Percentiles rank a stretch among this genome's conserved stretches.
These are phyloP conservation scores for Apiospora kogelbergensis DNA, from an alignment of 2,329 filamentous ascomycete species.

Conservation along the genomic window DNA sequence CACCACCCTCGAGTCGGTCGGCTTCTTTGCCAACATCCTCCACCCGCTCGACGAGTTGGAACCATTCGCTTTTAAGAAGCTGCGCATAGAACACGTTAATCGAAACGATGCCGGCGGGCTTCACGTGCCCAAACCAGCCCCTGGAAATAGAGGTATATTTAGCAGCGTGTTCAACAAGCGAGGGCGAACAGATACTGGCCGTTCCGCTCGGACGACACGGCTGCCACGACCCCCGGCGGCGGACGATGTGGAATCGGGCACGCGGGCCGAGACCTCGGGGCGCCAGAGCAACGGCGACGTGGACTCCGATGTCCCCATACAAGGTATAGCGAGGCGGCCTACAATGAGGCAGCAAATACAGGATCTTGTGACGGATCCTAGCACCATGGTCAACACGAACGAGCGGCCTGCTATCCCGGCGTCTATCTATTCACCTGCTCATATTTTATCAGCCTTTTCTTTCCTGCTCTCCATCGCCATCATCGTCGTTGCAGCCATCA, in stretches of 20 bases:
- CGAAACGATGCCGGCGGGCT: conserved; percentile 21
- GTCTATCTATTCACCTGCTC: conserved; percentile 49
- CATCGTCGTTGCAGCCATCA: conserved; percentile 40
- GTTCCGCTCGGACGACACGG: not conserved
- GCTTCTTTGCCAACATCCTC: conserved; percentile 63
- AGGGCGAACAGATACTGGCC: conserved; percentile 2
- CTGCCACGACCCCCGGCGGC: not conserved
- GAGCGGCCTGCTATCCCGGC: conserved; percentile 49
- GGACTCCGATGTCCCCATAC: not conserved
- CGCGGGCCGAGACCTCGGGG: conserved; percentile 15
- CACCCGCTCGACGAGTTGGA: conserved; percentile 52
- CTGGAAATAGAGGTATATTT: not conserved
- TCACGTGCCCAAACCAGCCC: conserved; percentile 19
- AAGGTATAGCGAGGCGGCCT: conserved; percentile 28
- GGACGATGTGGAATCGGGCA: conserved; percentile 13
- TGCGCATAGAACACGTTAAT: conserved; percentile 47
- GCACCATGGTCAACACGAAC: conserved; percentile 36
- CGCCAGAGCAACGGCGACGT: conserved; percentile 14
- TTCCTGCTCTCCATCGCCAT: conserved; percentile 47
- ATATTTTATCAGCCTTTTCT: conserved; percentile 53
- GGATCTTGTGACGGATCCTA: conserved; percentile 42
- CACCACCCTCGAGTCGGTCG: conserved; percentile 52
- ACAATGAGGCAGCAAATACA: conserved; percentile 42
- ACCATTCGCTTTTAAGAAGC: conserved; percentile 47
- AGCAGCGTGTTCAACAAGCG: conserved; percentile 6